phyloP scores from a whole-genome alignment of 2,329 filamentous ascomycete genomes.

The Coniochaeta hoffmannii region DNA sequence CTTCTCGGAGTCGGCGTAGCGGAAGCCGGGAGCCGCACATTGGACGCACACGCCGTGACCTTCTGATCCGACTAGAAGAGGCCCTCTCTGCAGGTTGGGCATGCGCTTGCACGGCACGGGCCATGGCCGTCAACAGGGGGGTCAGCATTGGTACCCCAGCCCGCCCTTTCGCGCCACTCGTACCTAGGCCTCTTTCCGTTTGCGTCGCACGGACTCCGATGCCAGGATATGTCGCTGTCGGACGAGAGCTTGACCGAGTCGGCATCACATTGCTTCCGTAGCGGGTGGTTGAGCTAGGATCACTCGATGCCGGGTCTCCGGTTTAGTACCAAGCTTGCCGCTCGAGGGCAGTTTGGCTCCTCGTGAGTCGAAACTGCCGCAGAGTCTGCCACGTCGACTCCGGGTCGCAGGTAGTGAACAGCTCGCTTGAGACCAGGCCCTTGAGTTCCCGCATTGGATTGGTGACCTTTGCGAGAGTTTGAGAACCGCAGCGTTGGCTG shows the following conservation, averaged over 20 bases:
- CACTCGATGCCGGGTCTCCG: neutral
- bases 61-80: neutral
- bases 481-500: neutral
- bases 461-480: neutral
- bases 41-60: neutral
- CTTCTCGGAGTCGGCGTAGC: neutral
- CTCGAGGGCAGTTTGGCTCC: neutral
- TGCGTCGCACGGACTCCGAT: neutral
- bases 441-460: neutral
- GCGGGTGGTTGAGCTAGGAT: neutral
- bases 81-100: neutral
- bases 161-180: neutral
- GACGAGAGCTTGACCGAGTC: neutral
- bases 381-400: neutral
- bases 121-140: neutral
- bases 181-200: neutral
- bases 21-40: neutral
- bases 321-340: neutral
- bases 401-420: neutral
- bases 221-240: conserved; percentile 1
- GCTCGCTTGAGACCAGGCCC: neutral
- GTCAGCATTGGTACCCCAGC: neutral
- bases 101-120: neutral
- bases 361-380: neutral
- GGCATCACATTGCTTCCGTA: neutral